A percentile compares a stretch with the other conserved stretches of the same genome.
phyloP scores from a whole-genome alignment of 2,329 filamentous ascomycete genomes.

The Clonostachys byssicola region DNA sequence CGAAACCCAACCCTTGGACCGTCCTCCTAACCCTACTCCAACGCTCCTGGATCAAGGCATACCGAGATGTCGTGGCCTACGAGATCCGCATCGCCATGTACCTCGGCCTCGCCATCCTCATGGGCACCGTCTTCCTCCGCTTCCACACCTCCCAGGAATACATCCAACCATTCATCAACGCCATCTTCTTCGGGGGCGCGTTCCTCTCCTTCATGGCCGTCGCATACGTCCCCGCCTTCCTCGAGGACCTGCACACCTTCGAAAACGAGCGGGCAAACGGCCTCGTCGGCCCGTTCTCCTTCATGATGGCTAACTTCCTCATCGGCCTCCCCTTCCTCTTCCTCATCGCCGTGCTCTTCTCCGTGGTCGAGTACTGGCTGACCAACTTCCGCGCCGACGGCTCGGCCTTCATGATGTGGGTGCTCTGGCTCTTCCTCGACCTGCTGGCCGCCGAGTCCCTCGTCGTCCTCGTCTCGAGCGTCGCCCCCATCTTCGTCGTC shows the following conservation, averaged over 20 bases:
- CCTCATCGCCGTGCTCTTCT: constrained; percentile 72
- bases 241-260: constrained; percentile 72
- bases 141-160: constrained; percentile 63
- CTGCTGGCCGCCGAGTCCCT: constrained; percentile 78
- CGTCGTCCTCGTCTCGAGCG: constrained; percentile 68
- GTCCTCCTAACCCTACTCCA: constrained; percentile 66
- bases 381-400: constrained; percentile 67
- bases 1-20: constrained; percentile 37
- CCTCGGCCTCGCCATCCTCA: constrained; percentile 69
- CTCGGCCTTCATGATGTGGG: constrained; percentile 68
- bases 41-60: constrained; percentile 77
- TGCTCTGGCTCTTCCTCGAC: constrained; percentile 83
- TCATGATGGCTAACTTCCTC: constrained; percentile 76
- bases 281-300: constrained; percentile 68
- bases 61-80: constrained; percentile 80
- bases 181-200: constrained; percentile 71
- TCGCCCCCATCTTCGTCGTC: constrained; percentile 78
- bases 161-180: constrained; percentile 80
- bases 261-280: constrained; percentile 79
- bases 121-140: constrained; percentile 84
- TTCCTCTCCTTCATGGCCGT: constrained; percentile 82
- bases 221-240: constrained; percentile 78
- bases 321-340: constrained; percentile 81
- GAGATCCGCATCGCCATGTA: constrained; percentile 83
- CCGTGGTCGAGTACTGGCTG: constrained; percentile 74